These are phyloP conservation scores for Mortierella sp. DNA, from an alignment of 371 early-diverging fungal genomes.

Conservation along the genomic window DNA sequence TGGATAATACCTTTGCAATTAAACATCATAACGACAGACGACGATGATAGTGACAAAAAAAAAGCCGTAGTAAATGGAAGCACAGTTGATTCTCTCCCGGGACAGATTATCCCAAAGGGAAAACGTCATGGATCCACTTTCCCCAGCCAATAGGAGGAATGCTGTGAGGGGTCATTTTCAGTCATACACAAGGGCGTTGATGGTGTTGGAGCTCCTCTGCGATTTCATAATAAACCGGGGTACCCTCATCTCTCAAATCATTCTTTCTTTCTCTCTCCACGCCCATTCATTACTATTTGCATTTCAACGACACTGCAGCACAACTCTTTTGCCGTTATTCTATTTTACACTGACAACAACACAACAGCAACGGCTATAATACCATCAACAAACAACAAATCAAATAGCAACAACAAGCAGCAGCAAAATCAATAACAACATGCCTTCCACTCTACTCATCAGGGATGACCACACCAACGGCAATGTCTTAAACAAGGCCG, in stretches of 20 bases:
- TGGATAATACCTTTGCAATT: not conserved
- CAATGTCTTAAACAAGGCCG: not conserved
- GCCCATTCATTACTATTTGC: not conserved
- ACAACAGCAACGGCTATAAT: no score
- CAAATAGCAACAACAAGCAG: not conserved
- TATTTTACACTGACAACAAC: not conserved
- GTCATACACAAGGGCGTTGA: not conserved
- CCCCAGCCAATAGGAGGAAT: not conserved
- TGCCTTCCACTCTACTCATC: conserved; percentile 9
- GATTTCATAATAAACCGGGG: not conserved
- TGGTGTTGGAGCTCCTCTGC: not conserved
- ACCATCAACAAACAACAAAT: no score
- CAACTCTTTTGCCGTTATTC: not conserved
- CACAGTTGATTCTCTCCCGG: not conserved
- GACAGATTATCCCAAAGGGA: not conserved
- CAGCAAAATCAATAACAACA: not conserved
- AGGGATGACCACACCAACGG: not conserved
- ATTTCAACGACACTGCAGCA: not conserved
- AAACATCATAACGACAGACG: not conserved
- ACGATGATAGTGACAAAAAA: not conserved
- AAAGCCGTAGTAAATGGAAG: not conserved
- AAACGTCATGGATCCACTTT: not conserved
- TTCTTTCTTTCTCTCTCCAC: not conserved
- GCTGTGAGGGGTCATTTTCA: not conserved
- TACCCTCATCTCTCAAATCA: not conserved